A percentile compares a stretch with the other conserved stretches of the same genome.
phyloP scores from a whole-genome alignment of 306 rosid species.

The Cicer judaicum region DNA sequence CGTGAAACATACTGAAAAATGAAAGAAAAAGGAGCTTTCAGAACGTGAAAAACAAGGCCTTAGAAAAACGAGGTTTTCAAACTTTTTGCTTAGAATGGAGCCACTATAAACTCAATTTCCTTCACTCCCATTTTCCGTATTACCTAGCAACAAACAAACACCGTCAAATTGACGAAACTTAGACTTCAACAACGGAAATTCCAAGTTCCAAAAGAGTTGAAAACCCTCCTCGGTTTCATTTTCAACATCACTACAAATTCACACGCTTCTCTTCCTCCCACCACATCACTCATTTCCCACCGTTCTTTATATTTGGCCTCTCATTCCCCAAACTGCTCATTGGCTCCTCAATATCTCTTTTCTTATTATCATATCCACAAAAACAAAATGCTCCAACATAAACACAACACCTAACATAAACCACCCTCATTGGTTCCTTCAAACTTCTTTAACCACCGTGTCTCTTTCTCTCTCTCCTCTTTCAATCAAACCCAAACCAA shows the following conservation, averaged over 20 bases:
- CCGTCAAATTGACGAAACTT: constrained; percentile 38
- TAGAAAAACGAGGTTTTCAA: background rate
- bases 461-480: background rate
- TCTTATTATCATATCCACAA: constrained; percentile 31
- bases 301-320: constrained; percentile 14
- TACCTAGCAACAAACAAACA: background rate
- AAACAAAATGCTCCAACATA: background rate
- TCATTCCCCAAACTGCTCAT: constrained; percentile 29
- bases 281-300: background rate
- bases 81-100: background rate
- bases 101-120: background rate
- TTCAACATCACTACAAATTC: constrained; percentile 27
- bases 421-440: constrained; percentile 21
- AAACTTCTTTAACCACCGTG: background rate
- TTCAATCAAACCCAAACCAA: background rate
- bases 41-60: constrained; percentile 50
- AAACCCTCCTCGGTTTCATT: background rate
- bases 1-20: constrained; percentile 13
- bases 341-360: constrained; percentile 34
- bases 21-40: constrained; percentile 16
- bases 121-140: background rate
- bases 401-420: background rate
- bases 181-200: background rate
- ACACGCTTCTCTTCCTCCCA: constrained; percentile 23
- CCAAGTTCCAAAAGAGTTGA: background rate